Evolutionary conservation across 495 filamentous ascomycete genomes (phyloP).

Genomic region (Clavariopsis aquatica): DNA sequence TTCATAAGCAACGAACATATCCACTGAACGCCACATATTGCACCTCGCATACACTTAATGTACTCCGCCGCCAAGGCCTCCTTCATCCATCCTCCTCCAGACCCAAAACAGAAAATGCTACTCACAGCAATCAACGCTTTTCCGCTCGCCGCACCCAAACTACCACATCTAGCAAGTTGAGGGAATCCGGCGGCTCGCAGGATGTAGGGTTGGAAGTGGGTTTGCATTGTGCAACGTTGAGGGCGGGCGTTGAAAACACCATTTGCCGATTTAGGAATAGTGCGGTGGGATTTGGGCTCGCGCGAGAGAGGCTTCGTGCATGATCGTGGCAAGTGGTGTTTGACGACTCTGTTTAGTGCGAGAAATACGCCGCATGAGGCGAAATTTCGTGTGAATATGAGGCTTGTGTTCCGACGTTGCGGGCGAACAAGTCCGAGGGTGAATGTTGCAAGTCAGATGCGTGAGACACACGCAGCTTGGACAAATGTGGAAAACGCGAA

Average conservation of each 20-base stretch:
- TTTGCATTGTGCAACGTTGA: neutral
- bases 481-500: neutral
- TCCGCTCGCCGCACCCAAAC: neutral
- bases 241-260: neutral
- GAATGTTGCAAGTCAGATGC: neutral
- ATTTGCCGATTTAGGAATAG: neutral
- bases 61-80: neutral
- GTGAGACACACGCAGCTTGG: neutral
- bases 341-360: neutral
- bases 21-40: neutral
- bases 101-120: conserved; percentile 29
- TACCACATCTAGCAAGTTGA: conserved; percentile 3
- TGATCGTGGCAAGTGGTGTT: neutral
- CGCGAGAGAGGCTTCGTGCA: neutral
- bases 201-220: neutral
- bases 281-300: neutral
- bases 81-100: neutral
- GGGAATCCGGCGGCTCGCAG: neutral
- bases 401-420: neutral
- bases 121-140: conserved; percentile 27
- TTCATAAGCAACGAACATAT: too few species aligned
- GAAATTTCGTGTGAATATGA: neutral
- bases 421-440: neutral
- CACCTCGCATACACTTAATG: neutral
- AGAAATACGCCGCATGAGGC: neutral